Percentiles rank a stretch among this genome's conserved stretches.
These are phyloP conservation scores for Pseudogymnoascus sp. DNA, from an alignment of 2,329 filamentous ascomycete genomes.

Conservation along the genomic window DNA sequence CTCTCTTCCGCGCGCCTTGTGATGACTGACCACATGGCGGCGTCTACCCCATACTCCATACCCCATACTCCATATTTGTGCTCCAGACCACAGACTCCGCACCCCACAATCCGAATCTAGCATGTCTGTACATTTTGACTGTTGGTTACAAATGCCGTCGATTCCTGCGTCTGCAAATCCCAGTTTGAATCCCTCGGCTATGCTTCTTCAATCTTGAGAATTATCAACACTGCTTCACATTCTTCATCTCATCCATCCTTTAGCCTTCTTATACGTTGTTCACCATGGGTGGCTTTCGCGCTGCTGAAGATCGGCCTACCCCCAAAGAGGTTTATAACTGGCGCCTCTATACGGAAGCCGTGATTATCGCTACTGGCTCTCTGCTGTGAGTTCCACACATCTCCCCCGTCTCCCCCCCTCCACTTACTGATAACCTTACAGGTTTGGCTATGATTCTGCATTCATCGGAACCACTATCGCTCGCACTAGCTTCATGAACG, in stretches of 20 bases:
- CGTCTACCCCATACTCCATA: background rate
- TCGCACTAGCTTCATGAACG: conserved; percentile 39
- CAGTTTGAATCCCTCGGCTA: background rate
- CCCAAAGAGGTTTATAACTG: conserved; percentile 22
- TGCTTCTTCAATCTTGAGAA: background rate
- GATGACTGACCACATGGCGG: background rate
- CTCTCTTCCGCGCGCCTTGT: background rate
- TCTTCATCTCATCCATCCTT: background rate
- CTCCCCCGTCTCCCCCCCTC: background rate
- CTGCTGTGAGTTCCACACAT: background rate
- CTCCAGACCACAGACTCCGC: background rate
- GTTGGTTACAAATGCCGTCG: background rate
- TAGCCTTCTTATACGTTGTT: background rate
- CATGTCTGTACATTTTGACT: background rate
- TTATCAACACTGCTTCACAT: background rate
- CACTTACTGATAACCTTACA: background rate
- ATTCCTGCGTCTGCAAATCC: background rate
- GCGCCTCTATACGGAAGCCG: conserved; percentile 19
- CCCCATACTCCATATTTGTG: background rate
- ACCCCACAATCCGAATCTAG: background rate
- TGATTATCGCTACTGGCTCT: conserved; percentile 8
- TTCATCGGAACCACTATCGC: conserved; percentile 53
- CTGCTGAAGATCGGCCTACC: conserved; percentile 22
- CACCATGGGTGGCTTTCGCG: conserved; percentile 11
- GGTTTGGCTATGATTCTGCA: conserved; percentile 37